A percentile compares a stretch with the other conserved stretches of the same genome.
These are phyloP conservation scores for Epichloe sibirici DNA, from an alignment of 2,329 filamentous ascomycete genomes.

Conservation along the genomic window DNA sequence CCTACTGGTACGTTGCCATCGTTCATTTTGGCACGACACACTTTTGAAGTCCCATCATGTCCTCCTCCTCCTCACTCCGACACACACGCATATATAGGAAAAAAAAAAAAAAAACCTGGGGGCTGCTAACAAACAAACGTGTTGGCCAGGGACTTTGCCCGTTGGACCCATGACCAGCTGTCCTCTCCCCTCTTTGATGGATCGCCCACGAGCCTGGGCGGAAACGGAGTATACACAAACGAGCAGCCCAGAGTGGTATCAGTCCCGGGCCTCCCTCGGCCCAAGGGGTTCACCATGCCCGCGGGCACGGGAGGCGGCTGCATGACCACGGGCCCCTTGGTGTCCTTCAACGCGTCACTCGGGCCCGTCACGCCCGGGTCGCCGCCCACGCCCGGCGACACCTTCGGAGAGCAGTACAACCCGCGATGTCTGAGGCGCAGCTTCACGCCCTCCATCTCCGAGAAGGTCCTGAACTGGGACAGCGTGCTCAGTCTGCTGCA, in stretches of 20 bases:
- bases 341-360: background rate
- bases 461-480: background rate
- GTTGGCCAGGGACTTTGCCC: slow-evolving; percentile 1
- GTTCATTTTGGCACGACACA: too few species aligned
- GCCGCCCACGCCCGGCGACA: background rate
- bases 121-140: too few species aligned
- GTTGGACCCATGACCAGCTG: slow-evolving; percentile 1
- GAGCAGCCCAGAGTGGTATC: background rate
- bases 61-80: too few species aligned
- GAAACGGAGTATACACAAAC: background rate
- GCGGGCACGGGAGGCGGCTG: slow-evolving; percentile 5
- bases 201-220: background rate
- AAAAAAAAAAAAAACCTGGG: too few species aligned
- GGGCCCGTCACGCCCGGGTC: background rate
- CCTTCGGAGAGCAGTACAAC: slow-evolving; percentile 3
- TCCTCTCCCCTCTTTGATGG: slow-evolving; percentile 5
- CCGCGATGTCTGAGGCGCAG: slow-evolving; percentile 6
- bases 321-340: slow-evolving; percentile 1
- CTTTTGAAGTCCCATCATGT: too few species aligned
- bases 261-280: background rate
- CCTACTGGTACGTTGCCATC: slow-evolving; percentile 5
- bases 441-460: background rate
- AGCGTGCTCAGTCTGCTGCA: background rate
- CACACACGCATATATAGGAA: too few species aligned
- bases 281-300: background rate